A percentile compares a stretch with the other conserved stretches of the same genome.
phyloP scores from a whole-genome alignment of 106 monocot genomes.

The Dendrobium huoshanense region DNA sequence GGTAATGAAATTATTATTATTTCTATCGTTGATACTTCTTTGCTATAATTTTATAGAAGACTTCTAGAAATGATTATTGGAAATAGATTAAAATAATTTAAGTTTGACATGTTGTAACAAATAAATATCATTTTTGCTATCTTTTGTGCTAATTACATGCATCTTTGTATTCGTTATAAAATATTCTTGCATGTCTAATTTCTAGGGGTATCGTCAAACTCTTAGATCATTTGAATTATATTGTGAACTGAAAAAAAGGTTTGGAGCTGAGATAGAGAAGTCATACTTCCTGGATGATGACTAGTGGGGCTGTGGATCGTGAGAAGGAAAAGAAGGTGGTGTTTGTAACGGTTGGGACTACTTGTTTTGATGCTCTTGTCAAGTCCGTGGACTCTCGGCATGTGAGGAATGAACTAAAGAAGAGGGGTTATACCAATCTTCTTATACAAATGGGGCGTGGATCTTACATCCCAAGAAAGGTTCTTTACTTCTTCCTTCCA shows the following conservation, averaged over 20 bases:
- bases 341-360: conserved; percentile 94
- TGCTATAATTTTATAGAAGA: too few species aligned
- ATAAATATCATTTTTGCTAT: too few species aligned
- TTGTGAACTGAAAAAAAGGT: background rate
- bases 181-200: background rate
- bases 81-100: too few species aligned
- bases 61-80: too few species aligned
- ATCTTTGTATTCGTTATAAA: background rate
- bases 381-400: conserved; percentile 47
- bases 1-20: too few species aligned
- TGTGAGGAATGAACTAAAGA: conserved; percentile 50
- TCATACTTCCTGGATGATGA: background rate
- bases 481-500: conserved; percentile 7
- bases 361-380: conserved; percentile 79
- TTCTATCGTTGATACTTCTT: too few species aligned
- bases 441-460: conserved; percentile 94
- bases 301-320: background rate
- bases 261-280: background rate
- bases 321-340: conserved; percentile 30
- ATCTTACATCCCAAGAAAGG: conserved; percentile 67
- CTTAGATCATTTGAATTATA: background rate
- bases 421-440: conserved; percentile 62
- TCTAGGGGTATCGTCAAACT: background rate
- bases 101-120: too few species aligned
- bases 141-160: too few species aligned